Conservation (phyloP, 2,329 filamentous ascomycete genomes). For the Colletotrichum nymphaeae region DNA sequence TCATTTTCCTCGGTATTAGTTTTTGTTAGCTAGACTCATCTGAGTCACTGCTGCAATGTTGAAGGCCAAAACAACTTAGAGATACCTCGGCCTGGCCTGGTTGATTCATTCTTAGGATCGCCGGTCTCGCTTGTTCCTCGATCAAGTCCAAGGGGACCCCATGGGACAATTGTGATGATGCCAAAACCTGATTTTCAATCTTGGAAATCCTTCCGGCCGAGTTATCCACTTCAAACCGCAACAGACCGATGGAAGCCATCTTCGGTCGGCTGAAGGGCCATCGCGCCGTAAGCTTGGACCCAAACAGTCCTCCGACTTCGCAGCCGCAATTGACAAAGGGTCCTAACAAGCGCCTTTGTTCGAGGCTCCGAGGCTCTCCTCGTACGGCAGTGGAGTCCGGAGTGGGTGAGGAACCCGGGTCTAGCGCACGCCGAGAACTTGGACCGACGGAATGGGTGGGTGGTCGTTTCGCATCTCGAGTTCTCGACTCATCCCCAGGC, state of each 20-base stretch:
- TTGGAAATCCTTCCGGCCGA: neutral
- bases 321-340: neutral
- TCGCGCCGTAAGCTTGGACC: neutral
- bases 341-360: slow-evolving; percentile 2
- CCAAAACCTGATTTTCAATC: neutral
- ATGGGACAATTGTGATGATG: neutral
- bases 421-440: slow-evolving; percentile 14
- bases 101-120: neutral
- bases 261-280: slow-evolving; percentile 3
- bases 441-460: neutral
- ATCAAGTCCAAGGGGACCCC: neutral
- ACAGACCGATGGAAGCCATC: slow-evolving; percentile 25
- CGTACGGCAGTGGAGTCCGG: slow-evolving; percentile 4
- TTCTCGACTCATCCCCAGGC: slow-evolving; percentile 1
- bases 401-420: neutral
- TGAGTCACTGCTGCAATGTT: neutral
- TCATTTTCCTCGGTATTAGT: neutral
- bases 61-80: neutral
- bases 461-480: slow-evolving; percentile 4
- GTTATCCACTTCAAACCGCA: slow-evolving; percentile 20
- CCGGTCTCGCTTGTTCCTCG: neutral
- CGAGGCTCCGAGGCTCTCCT: neutral
- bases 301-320: slow-evolving; percentile 22
- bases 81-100: neutral
- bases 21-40: neutral